A percentile compares a stretch with the other conserved stretches of the same genome.
Conservation (phyloP, 2,329 filamentous ascomycete species). For the Geosmithia morbida region DNA sequence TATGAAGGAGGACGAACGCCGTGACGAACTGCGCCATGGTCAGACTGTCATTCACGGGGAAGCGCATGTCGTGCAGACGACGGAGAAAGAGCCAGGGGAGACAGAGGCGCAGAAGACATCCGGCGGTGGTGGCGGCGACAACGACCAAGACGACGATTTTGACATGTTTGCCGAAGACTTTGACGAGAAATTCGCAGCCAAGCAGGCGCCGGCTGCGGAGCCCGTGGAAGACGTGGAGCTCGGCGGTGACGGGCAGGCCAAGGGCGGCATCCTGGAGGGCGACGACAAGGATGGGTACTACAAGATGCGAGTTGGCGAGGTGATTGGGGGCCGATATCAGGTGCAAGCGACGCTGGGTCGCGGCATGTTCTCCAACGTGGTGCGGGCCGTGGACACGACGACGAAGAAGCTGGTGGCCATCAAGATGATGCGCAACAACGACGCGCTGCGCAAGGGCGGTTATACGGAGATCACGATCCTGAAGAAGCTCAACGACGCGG, state of each 20-base stretch:
- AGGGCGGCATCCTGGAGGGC: constrained; percentile 72
- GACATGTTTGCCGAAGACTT: constrained; percentile 87
- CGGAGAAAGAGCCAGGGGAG: constrained; percentile 10
- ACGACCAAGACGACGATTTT: constrained; percentile 57
- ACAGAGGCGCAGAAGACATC: constrained; percentile 13
- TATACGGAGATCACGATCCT: constrained; percentile 91
- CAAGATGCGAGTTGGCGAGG: constrained; percentile 81
- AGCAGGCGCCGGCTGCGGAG: constrained; percentile 18
- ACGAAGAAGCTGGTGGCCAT: constrained; percentile 73
- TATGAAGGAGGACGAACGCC: constrained; percentile 69
- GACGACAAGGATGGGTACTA: constrained; percentile 95
- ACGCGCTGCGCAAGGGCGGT: constrained; percentile 79
- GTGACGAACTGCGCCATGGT: constrained; percentile 50
- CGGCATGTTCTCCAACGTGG: constrained; percentile 96
- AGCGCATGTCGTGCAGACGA: constrained; percentile 12
- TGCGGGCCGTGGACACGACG: constrained; percentile 66
- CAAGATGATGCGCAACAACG: constrained; percentile 96
- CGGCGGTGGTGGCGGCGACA: constrained; percentile 48
- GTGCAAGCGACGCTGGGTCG: constrained; percentile 78
- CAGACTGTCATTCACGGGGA: constrained; percentile 37
- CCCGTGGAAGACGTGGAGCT: constrained; percentile 24
- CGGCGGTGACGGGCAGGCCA: constrained; percentile 42
- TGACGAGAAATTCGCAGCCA: constrained; percentile 48
- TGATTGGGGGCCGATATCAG: constrained; percentile 80
- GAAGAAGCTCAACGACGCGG: constrained; percentile 70